Evolutionary conservation across 148 eudicot species (phyloP).

Genomic region (Polygonum maritimum): DNA sequence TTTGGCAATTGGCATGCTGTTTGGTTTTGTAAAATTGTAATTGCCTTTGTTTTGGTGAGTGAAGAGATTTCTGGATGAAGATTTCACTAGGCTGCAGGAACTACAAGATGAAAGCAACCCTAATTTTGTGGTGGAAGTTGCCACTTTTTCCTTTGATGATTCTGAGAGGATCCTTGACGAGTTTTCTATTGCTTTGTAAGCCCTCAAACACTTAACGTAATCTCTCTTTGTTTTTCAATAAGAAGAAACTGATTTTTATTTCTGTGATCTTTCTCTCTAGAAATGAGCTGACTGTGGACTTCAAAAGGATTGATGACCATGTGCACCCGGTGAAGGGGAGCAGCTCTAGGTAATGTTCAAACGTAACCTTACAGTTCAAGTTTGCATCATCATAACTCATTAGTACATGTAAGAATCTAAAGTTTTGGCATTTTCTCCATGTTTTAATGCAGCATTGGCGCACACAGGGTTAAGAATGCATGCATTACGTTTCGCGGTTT

Average conservation of each 20-base stretch:
- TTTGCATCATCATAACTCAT: not conserved
- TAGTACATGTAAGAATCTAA: not conserved
- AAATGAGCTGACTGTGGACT: slow-evolving; percentile 44
- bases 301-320: slow-evolving; percentile 57
- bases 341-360: slow-evolving; percentile 50
- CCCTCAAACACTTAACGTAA: not conserved
- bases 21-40: not conserved
- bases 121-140: slow-evolving; percentile 60
- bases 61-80: slow-evolving; percentile 54
- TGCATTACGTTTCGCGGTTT: slow-evolving; percentile 10
- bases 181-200: slow-evolving; percentile 48
- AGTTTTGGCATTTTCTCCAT: not conserved
- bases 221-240: not conserved
- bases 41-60: not conserved
- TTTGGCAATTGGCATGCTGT: not conserved
- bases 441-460: slow-evolving; percentile 15
- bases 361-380: not conserved
- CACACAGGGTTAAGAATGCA: slow-evolving; percentile 10
- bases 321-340: slow-evolving; percentile 81
- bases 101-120: slow-evolving; percentile 77
- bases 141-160: slow-evolving; percentile 53
- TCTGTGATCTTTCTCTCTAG: slow-evolving; percentile 17
- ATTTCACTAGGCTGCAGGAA: slow-evolving; percentile 54
- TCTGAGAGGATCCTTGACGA: slow-evolving; percentile 57
- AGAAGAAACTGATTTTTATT: not conserved